Base-by-base conservation (phyloP, 202 grass and related monocot species). In the Setaria viridis region DNA sequence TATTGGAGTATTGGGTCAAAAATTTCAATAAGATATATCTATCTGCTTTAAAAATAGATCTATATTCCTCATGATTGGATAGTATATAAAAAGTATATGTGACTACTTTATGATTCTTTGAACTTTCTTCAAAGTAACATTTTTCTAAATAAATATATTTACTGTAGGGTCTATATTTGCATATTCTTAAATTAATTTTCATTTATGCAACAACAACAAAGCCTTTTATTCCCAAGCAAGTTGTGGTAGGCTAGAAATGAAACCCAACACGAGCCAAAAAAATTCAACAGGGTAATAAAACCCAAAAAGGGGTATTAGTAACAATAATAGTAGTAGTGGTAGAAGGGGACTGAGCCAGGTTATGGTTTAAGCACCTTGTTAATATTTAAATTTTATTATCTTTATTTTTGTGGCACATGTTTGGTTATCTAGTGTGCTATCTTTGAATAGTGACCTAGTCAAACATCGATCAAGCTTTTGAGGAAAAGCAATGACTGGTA, bases 101-200 rank as follows among this genome's bases (percentile, higher is more conserved):
- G 12, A 62, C 59, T 43, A 2, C 19, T 62, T 70, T 63, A 43
- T 67, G 51, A 46, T 77, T 69, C 30, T 76, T 89, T 70, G 14
- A 49, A 35, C 54, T 54, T 68, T n/a, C 50, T 74, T 58, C 48
- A 65, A 80, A 84, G 67, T 33, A 65, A 55, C 43, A n/a, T 30
- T 82, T 83, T 78, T 41, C 11, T 83, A 48, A 77, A 70, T 41
- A 64, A 13, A 37, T 70, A 66, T 15, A 45, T 55, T 65, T 73
- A 9, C 20, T 67, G 14, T 16, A 59, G 15, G 17, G 34, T 39
- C 19, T 65, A 62, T 82, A 41, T 59, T 87, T 75, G 47, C 60
- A 20, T 32, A 51, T 82, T 76, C 17, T 45, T 16, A 66, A 46
- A 66, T 37, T 78, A 78, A 47, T 85, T 78, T 25, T 35, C 1